Evolutionary conservation across 139 green algal genomes (phyloP).

Genomic region (Chlamydomonas incerta): DNA sequence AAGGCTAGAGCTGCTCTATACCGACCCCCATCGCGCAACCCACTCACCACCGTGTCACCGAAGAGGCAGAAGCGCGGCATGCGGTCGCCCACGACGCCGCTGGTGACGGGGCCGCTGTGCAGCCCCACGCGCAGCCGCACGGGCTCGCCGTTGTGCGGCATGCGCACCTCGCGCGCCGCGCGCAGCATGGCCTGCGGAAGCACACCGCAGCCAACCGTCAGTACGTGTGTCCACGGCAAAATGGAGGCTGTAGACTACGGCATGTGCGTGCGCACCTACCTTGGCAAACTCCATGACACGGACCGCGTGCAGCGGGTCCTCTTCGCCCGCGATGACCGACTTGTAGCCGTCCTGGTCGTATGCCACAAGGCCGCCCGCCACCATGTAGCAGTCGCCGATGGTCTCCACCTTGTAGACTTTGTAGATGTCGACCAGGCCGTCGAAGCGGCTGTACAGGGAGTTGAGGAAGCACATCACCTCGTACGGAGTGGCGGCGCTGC

Average conservation of each 20-base stretch:
- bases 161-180: conserved; percentile 12
- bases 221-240: not conserved
- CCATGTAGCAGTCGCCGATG: conserved; percentile 69
- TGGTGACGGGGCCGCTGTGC: conserved; percentile 32
- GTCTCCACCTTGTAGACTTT: conserved; percentile 64
- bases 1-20: not conserved
- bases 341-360: conserved; percentile 44
- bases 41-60: conserved; percentile 29
- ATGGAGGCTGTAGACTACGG: too few species aligned
- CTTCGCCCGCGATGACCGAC: conserved; percentile 4
- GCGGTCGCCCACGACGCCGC: conserved; percentile 28
- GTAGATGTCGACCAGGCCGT: conserved; percentile 25
- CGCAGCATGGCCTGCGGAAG: conserved; percentile 42
- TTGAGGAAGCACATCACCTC: conserved; percentile 32
- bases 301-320: conserved; percentile 52
- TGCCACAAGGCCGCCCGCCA: conserved; percentile 24
- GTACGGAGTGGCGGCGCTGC: not conserved
- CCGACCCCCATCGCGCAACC: not conserved
- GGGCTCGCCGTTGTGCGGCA: conserved; percentile 54
- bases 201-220: not conserved
- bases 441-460: conserved; percentile 15
- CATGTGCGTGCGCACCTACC: not conserved
- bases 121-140: conserved; percentile 40
- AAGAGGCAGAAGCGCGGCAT: conserved; percentile 45
- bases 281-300: conserved; percentile 35